A percentile compares a stretch with the other conserved stretches of the same genome.
Evolutionary conservation across 2,329 filamentous ascomycete genomes (phyloP).

Genomic region (Phaeosphaeria sp.): DNA sequence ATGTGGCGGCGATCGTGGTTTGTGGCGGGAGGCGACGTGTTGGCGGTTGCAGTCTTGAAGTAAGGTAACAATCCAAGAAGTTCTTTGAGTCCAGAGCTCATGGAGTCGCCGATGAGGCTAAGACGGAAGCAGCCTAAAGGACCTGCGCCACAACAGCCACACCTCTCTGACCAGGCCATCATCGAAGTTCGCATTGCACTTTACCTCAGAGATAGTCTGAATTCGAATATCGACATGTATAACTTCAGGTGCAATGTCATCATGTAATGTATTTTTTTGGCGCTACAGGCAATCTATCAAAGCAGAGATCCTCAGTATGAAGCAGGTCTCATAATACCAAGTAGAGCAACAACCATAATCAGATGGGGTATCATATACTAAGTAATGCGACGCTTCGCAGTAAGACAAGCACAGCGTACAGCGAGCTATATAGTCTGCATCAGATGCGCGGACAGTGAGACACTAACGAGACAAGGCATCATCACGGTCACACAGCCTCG

Average conservation of each 20-base stretch:
- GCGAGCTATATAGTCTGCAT: not conserved
- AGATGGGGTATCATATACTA: not conserved
- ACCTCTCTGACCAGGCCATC: no score
- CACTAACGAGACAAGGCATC: conserved; percentile 16
- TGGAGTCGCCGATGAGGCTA: conserved; percentile 1
- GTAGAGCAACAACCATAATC: not conserved
- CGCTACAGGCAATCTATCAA: not conserved
- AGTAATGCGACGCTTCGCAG: not conserved
- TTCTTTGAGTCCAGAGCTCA: conserved; percentile 30
- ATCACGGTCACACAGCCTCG: conserved; percentile 4
- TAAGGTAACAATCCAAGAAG: conserved; percentile 12
- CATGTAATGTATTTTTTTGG: no score
- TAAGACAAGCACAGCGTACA: not conserved
- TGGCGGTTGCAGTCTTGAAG: conserved; percentile 18
- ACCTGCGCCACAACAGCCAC: conserved; percentile 12
- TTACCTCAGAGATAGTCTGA: not conserved
- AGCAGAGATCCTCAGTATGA: not conserved
- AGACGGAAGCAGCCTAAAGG: not conserved
- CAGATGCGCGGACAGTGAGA: not conserved
- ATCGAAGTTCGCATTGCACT: not conserved
- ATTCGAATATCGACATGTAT: not conserved
- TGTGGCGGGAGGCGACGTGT: conserved; percentile 23
- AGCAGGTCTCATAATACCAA: not conserved
- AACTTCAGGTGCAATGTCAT: no score
- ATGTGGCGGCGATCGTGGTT: conserved; percentile 23